A percentile compares a stretch with the other conserved stretches of the same genome.
phyloP scores from a whole-genome alignment of 208 protist species.

The Porcisia hertigi region DNA sequence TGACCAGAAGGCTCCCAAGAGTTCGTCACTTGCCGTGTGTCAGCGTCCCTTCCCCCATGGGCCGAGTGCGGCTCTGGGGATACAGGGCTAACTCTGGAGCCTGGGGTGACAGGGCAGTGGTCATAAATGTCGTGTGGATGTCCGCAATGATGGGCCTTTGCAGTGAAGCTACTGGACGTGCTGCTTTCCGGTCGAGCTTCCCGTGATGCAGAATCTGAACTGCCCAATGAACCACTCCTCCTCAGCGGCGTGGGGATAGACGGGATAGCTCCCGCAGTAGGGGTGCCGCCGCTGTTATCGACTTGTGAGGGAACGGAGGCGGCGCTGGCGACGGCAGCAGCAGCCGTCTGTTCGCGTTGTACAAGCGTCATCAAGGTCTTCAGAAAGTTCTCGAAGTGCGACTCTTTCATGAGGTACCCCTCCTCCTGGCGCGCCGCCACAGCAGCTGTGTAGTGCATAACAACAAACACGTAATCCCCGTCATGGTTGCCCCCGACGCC shows the following conservation, averaged over 20 bases:
- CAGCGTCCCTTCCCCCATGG: neutral
- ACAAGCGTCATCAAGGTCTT: slow-evolving; percentile 21
- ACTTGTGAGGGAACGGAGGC: neutral
- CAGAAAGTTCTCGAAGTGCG: slow-evolving; percentile 27
- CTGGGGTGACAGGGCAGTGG: neutral
- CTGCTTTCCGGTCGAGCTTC: neutral
- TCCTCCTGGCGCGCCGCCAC: slow-evolving; percentile 13
- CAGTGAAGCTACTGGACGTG: neutral
- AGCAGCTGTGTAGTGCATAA: slow-evolving; percentile 15
- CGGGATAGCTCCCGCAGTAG: neutral
- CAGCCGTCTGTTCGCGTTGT: slow-evolving; percentile 7
- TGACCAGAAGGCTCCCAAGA: slow-evolving; percentile 14
- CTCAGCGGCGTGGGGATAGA: neutral
- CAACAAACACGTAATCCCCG: slow-evolving; percentile 27
- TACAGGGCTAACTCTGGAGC: neutral
- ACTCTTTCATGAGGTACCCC: slow-evolving; percentile 31
- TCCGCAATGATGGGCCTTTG: neutral
- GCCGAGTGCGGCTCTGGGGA: neutral
- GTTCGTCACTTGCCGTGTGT: neutral
- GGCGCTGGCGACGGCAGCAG: neutral
- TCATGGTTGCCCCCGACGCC: neutral
- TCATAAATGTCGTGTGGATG: neutral
- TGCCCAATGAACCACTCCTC: neutral
- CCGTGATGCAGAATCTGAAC: neutral
- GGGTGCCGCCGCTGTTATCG: neutral